Evolutionary conservation across 441 rosid species (phyloP).

Genomic region (Adansonia gregorii): DNA sequence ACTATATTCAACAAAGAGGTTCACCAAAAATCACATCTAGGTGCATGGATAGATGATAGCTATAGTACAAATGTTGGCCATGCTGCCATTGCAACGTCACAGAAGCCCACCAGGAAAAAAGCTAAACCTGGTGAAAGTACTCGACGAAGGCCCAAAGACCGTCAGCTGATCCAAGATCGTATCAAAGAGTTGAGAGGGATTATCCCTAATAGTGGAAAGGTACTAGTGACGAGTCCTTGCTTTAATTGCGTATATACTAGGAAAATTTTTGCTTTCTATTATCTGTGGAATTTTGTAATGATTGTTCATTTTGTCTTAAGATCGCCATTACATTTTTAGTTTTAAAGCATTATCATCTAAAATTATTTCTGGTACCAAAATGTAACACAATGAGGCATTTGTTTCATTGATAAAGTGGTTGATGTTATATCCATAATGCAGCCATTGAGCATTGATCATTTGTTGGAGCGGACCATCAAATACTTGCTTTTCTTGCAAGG

Average conservation of each 20-base stretch:
- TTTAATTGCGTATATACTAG: constrained; percentile 8
- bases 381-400: background rate
- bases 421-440: constrained; percentile 27
- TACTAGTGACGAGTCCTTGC: constrained; percentile 36
- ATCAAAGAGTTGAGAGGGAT: constrained; percentile 83
- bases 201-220: constrained; percentile 88
- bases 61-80: constrained; percentile 61
- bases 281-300: background rate
- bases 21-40: constrained; percentile 51
- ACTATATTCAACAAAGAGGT: constrained; percentile 35
- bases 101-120: constrained; percentile 63
- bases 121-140: constrained; percentile 83
- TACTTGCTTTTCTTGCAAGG: constrained; percentile 93
- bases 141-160: constrained; percentile 95
- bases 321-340: background rate
- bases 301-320: background rate
- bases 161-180: constrained; percentile 94
- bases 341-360: background rate
- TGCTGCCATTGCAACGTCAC: constrained; percentile 37
- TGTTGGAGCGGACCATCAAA: constrained; percentile 81
- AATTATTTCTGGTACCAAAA: background rate
- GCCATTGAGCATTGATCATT: constrained; percentile 85
- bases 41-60: constrained; percentile 77
- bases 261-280: background rate
- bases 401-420: background rate